These are phyloP conservation scores for Prunus persica DNA, from an alignment of 306 rosid genomes.

Conservation along the genomic window Prunus_persica_NCBIv2 NC_034013.1:16887001-16887500, in stretches of 20 bases:
- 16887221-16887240: background rate
- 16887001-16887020: conserved; percentile 9
- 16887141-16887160: conserved; percentile 82
- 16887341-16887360: background rate
- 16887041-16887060: conserved; percentile 18
- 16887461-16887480: conserved; percentile 70
- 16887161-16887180: conserved; percentile 10
- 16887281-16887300: too few species aligned
- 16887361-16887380: background rate
- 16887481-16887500: conserved; percentile 68
- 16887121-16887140: conserved; percentile 98
- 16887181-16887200: background rate
- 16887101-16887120: conserved; percentile 99
- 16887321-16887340: conserved; percentile 9
- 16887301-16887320: background rate
- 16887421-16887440: conserved; percentile 99
- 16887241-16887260: background rate
- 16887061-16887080: conserved; percentile 98
- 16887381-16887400: background rate
- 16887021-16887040: background rate
- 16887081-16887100: conserved; percentile 99
- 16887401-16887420: conserved; percentile 80
- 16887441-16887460: conserved; percentile 94
- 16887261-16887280: background rate
- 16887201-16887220: background rate